Base-by-base conservation (phyloP, 345 rosid genomes). In the Gossypium mustelinum region DNA sequence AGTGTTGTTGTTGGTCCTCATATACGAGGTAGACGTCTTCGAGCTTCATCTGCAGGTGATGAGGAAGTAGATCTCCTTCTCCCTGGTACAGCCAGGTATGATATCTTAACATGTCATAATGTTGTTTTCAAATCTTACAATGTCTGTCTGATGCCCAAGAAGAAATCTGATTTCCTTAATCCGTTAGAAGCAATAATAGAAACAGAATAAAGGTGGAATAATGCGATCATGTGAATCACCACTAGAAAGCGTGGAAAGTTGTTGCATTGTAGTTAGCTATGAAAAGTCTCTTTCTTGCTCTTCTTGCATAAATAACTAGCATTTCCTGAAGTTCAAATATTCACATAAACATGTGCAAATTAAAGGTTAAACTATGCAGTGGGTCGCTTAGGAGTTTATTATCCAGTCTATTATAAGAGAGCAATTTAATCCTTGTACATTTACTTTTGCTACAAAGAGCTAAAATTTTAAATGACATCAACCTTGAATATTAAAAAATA, bases 21-120 rank as follows among this genome's bases (percentile, higher is more conserved):
- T 78, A 85, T 95, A 18, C 85, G 98, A 83, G 99, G 99, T 57
- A 90, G 98, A 73, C 87, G 96, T 70, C 79, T 95, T 76, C 85
- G 97, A 70, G 94, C 97, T 29, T 91, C 94, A 4, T 84, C 94
- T 67, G 94, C 78, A 20, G 97, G 98, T 27, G 86, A 89, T 72
- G 97, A 90, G 87, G 99, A 89, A 84, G 99, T 95, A 18, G 98
- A 95, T 84, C 99, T 95, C 75, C 97, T 95, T 72, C 98, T 95
- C 20, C 99, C 98, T 16, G 99, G 97, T 51, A 95, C 99, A 72
- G 99, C 97, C 74, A 91, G 99, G 99, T 93, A 89, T 52, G 63
- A 55, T 48, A 48, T 68, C 82, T 75, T 55, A 25, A 51, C 66
- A 54, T 54, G 72, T 16, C 45, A 66, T 52, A 68, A 70, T 63